These are phyloP conservation scores for Kodamaea neixiangensis DNA, from an alignment of 805 yeast genomes.

Conservation along the genomic window DNA sequence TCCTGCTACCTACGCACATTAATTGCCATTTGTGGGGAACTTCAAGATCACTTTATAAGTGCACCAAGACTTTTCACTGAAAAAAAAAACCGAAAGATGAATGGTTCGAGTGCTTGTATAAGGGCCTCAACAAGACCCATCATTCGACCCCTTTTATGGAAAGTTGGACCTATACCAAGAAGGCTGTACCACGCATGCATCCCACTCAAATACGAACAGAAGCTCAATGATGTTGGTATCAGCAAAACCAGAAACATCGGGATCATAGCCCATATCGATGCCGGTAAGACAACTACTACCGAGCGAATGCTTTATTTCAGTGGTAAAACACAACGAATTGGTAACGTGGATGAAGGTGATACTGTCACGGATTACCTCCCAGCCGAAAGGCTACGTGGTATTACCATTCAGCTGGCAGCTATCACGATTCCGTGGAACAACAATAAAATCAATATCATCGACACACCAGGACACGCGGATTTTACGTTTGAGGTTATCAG, in stretches of 20 bases:
- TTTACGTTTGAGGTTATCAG: slow-evolving; percentile 93
- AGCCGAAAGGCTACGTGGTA: slow-evolving; percentile 89
- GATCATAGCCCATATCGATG: slow-evolving; percentile 98
- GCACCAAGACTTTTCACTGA: not conserved
- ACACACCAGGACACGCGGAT: slow-evolving; percentile 98
- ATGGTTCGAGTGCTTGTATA: not conserved
- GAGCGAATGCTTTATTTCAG: slow-evolving; percentile 92
- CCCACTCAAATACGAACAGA: slow-evolving; percentile 4
- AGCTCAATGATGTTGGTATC: slow-evolving; percentile 30
- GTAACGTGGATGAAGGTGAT: slow-evolving; percentile 95
- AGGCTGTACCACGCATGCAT: not conserved
- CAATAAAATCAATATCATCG: slow-evolving; percentile 80
- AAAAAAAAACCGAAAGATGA: not conserved
- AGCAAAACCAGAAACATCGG: slow-evolving; percentile 78
- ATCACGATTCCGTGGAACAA: slow-evolving; percentile 85
- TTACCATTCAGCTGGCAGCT: slow-evolving; percentile 96
- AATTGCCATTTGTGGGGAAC: too few species aligned
- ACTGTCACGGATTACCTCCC: slow-evolving; percentile 92
- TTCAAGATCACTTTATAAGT: too few species aligned
- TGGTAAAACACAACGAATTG: slow-evolving; percentile 77
- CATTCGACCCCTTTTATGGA: not conserved
- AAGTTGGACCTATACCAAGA: not conserved
- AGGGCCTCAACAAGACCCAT: not conserved
- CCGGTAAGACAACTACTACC: slow-evolving; percentile 97
- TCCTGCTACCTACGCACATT: too few species aligned